Evolutionary conservation across 2,329 filamentous ascomycete species (phyloP), one percentile per base, ranked within the genome.

Genomic region (Aquanectria penicillioides): DNA sequence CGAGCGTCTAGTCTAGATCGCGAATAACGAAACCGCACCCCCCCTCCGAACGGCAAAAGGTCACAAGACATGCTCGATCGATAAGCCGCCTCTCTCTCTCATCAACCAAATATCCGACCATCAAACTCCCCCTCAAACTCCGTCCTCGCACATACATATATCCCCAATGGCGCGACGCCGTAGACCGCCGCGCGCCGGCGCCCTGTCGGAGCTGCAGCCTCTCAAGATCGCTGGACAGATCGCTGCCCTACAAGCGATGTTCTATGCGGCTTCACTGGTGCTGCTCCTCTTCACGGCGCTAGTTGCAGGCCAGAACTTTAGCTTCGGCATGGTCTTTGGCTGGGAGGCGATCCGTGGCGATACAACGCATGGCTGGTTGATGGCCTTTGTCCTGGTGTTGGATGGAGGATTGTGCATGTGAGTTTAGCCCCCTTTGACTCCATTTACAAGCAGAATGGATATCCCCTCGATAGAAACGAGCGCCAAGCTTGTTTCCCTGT

Each of bases 211-310:
- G 66, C 81, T 88, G n/a, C 85, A 83, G 10, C 86, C 86, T 9
- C 77, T 87, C 62, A 83, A 81, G 63, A 86, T 88, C 71, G 80
- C 86, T 43, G 74, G 78, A 59, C 86, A 89, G 74, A 88, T 89
- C 69, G 79, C 81, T 36, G 77, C 79, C 11, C 74, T 89, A 12
- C 86, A 89, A 68, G 77, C 75, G 15, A 74, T 86, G 48, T 87
- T 84, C 76, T 87, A 87, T 71, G 72, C 74, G 56, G 76, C 75
- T 15, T 81, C 83, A 7, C 70, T 83, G 26, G 73, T 85, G 10
- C 76, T 87, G 36, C 80, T 85, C 71, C 75, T 86, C 56, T 88
- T 89, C 74, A 85, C 83, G 9, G 76, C 83, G 11, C 80, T 88
- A 33, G 83, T 87, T 17, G 80, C 83, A n/a, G 86, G 86, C 26